Percentiles rank a stretch among this genome's conserved stretches.
These are phyloP conservation scores for Sclerotinia nivalis DNA, from an alignment of 2,329 filamentous ascomycete species.

Conservation along the genomic window DNA sequence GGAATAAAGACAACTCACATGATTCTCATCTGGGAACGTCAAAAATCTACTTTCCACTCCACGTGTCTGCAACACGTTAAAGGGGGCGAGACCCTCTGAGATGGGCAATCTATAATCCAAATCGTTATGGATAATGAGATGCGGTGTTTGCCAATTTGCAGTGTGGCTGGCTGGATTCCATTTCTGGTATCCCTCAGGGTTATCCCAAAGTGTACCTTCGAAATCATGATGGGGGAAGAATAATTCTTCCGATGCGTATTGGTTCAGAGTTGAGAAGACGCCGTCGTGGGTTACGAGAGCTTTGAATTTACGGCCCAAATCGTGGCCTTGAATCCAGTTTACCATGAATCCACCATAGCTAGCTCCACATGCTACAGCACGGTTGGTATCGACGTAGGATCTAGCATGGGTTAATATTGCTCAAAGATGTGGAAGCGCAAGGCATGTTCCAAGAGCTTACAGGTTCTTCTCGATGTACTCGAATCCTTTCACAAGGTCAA, in stretches of 20 bases:
- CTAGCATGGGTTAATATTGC: slow-evolving; percentile 1
- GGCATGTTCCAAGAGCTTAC: slow-evolving; percentile 30
- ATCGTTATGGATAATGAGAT: slow-evolving; percentile 87
- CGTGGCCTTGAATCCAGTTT: slow-evolving; percentile 89
- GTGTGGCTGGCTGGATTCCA: slow-evolving; percentile 64
- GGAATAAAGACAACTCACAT: slow-evolving; percentile 43
- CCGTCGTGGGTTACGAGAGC: slow-evolving; percentile 88
- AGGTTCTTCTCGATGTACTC: slow-evolving; percentile 69
- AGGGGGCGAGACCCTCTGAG: slow-evolving; percentile 69
- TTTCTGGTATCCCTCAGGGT: slow-evolving; percentile 62
- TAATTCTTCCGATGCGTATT: slow-evolving; percentile 67
- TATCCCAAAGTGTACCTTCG: slow-evolving; percentile 56
- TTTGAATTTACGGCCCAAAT: slow-evolving; percentile 80
- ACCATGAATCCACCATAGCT: slow-evolving; percentile 78
- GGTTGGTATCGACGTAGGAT: slow-evolving; percentile 64
- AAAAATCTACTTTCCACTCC: slow-evolving; percentile 64
- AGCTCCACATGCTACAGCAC: slow-evolving; percentile 73
- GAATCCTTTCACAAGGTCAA: slow-evolving; percentile 77
- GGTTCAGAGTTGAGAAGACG: slow-evolving; percentile 70
- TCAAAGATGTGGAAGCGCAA: too few species aligned
- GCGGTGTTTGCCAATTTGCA: slow-evolving; percentile 68
- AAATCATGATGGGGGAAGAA: slow-evolving; percentile 70
- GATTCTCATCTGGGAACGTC: slow-evolving; percentile 70
- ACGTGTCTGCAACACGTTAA: slow-evolving; percentile 62
- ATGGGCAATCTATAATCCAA: slow-evolving; percentile 87